These are phyloP conservation scores for Lactarius quietus DNA, from an alignment of 768 basidiomycete genomes.

Conservation along the genomic window DNA sequence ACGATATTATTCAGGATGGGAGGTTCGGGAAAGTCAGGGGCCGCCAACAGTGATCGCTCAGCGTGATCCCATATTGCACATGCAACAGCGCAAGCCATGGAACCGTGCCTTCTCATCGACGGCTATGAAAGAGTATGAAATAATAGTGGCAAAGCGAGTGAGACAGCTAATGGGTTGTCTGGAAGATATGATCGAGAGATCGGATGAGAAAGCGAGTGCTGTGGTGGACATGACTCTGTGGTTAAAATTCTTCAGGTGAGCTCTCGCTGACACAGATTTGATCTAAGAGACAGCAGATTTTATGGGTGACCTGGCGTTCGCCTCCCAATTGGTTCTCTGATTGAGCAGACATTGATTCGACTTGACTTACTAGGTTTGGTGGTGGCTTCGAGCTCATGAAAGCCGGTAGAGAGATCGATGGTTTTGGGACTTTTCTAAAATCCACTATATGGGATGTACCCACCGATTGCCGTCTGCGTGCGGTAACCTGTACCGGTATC, in stretches of 20 bases:
- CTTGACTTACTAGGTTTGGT: too few species aligned
- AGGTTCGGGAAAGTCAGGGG: constrained; percentile 21
- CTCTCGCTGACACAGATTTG: background rate
- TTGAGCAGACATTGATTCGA: too few species aligned
- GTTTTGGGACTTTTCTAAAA: background rate
- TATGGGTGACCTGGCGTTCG: constrained; percentile 42
- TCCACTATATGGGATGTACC: background rate
- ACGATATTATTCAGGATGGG: constrained; percentile 43
- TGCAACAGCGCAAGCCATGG: constrained; percentile 46
- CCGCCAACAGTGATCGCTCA: constrained; percentile 38
- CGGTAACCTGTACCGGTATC: background rate
- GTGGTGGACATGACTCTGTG: constrained; percentile 35
- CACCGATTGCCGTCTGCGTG: background rate
- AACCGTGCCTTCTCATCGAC: constrained; percentile 44
- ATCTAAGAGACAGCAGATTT: constrained; percentile 35
- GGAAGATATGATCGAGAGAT: constrained; percentile 24
- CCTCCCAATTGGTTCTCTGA: background rate
- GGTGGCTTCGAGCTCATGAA: too few species aligned
- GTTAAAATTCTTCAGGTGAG: constrained; percentile 42
- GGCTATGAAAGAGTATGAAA: constrained; percentile 47
- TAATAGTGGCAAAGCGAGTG: constrained; percentile 36
- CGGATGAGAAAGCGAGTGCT: constrained; percentile 21
- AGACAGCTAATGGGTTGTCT: constrained; percentile 42
- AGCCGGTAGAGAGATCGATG: too few species aligned
- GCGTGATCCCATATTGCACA: constrained; percentile 43